phyloP scores from a whole-genome alignment of 768 basidiomycete species.

The Brasilioporus rufonigricans region DNA sequence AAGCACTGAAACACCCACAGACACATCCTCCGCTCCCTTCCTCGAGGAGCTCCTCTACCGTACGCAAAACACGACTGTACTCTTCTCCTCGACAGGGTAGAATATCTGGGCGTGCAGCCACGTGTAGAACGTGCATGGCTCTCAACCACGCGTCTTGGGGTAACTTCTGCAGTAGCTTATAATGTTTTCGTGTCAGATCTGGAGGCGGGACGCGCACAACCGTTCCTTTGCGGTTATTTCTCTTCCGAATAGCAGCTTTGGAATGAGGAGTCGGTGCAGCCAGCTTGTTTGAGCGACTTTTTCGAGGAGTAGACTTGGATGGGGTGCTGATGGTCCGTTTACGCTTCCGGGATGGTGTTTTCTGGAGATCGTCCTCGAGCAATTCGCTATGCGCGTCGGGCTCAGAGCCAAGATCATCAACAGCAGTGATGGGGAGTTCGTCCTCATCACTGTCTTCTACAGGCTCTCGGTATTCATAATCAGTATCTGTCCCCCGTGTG shows the following conservation, averaged over 20 bases:
- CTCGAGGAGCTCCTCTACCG: slow-evolving; percentile 82
- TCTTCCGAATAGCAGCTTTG: slow-evolving; percentile 59
- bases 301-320: slow-evolving; percentile 35
- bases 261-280: slow-evolving; percentile 76
- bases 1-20: slow-evolving; percentile 51
- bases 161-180: slow-evolving; percentile 46
- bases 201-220: slow-evolving; percentile 35
- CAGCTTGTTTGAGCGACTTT: slow-evolving; percentile 36
- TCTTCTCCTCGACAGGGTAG: slow-evolving; percentile 89
- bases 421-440: slow-evolving; percentile 14
- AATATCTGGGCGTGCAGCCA: slow-evolving; percentile 86
- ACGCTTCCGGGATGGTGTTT: slow-evolving; percentile 57
- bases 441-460: slow-evolving; percentile 18
- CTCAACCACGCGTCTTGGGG: slow-evolving; percentile 80
- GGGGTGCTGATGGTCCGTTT: slow-evolving; percentile 35
- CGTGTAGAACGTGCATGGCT: slow-evolving; percentile 89
- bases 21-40: slow-evolving; percentile 95
- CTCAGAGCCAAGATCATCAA: slow-evolving; percentile 25
- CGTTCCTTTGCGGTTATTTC: slow-evolving; percentile 32
- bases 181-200: slow-evolving; percentile 34
- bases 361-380: slow-evolving; percentile 33
- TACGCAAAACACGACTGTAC: slow-evolving; percentile 69
- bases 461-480: slow-evolving; percentile 25
- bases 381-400: slow-evolving; percentile 27
- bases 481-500: slow-evolving; percentile 15